Evolutionary conservation across 495 filamentous ascomycete species (phyloP), one percentile per base, ranked within the genome.

Genomic region (Trichoderma gamsii): DNA sequence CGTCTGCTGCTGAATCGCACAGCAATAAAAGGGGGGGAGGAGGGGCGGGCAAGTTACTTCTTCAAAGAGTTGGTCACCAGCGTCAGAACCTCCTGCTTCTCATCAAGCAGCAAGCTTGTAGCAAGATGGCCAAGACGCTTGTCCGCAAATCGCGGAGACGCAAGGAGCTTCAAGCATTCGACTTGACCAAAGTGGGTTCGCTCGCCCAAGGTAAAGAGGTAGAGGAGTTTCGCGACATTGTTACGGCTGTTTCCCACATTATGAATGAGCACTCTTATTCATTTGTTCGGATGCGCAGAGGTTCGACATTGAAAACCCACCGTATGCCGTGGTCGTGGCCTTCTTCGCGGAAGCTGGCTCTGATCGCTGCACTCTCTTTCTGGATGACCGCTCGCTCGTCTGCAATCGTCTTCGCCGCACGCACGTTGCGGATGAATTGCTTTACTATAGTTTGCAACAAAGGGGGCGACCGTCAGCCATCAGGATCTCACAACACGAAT

Each of bases 181-280:
- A 99, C 98, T 82, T 99, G 95, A 66, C 95, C 95, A 76, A 99
- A 99, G 81, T 99, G 95, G 69, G 95, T 99, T 69, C 95, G 86
- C 78, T 99, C 95, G 68, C 95, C 95, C n/a, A 99, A 86, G 2
- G 95, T 99, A 77, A 99, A 99, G 66, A 99, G 91, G 74, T 99
- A 99, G 49, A 99, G 85, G 23, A 99, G 86, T 77, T 99, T 99
- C 70, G 95, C 93, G 68, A 99, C 96, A 85, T 99, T 99, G 82
- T 99, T 99, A 76, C 95, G 88, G 83, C 94, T 97, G 77, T 70
- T 46, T 63, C 63, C 56, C 1, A 29, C 4, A 18, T n/a, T 35
- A 5, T 49, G 41, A 67, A 71, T 81, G 72, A 80, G 76, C 63
- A 52, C 23, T 46, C 65, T 64, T 23, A 65, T 74, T 16, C 56